Evolutionary conservation across 495 filamentous ascomycete species (phyloP).

Genomic region (Aspergillus haitiensis): DNA sequence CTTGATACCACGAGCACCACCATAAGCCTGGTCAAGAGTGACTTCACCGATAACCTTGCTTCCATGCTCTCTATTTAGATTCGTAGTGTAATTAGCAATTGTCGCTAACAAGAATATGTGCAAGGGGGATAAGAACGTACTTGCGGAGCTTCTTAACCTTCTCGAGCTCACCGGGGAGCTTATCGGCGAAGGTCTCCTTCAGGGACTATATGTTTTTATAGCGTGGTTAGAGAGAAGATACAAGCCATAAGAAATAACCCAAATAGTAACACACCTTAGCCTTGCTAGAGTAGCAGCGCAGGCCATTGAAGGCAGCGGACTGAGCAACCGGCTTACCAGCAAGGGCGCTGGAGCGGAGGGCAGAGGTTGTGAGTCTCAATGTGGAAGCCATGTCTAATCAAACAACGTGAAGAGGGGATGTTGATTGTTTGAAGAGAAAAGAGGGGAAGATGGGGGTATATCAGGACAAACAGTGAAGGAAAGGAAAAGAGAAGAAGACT

Average conservation of each 20-base stretch:
- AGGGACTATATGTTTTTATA: constrained; percentile 68
- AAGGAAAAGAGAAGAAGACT: constrained; percentile 34
- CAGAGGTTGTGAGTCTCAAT: constrained; percentile 71
- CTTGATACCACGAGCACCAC: constrained; percentile 98
- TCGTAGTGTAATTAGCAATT: constrained; percentile 27
- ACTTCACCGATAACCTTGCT: constrained; percentile 95
- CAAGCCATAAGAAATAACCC: neutral
- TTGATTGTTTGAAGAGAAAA: constrained; percentile 31
- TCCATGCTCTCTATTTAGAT: constrained; percentile 74
- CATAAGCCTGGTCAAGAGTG: constrained; percentile 98
- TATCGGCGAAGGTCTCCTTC: constrained; percentile 97
- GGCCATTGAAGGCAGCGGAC: constrained; percentile 74
- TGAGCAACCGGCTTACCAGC: constrained; percentile 60
- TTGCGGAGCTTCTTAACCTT: constrained; percentile 98
- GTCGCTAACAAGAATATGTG: neutral
- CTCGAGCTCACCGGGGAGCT: constrained; percentile 92
- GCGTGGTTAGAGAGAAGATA: neutral
- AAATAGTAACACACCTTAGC: constrained; percentile 59
- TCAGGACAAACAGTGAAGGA: constrained; percentile 30
- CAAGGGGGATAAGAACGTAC: constrained; percentile 51
- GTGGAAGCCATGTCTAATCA: constrained; percentile 70
- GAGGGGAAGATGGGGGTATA: constrained; percentile 26
- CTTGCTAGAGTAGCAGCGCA: constrained; percentile 87
- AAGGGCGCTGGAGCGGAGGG: constrained; percentile 69
- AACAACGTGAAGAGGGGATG: constrained; percentile 31